Conservation (phyloP, 306 rosid genomes). For the Quercus parvula region DNA sequence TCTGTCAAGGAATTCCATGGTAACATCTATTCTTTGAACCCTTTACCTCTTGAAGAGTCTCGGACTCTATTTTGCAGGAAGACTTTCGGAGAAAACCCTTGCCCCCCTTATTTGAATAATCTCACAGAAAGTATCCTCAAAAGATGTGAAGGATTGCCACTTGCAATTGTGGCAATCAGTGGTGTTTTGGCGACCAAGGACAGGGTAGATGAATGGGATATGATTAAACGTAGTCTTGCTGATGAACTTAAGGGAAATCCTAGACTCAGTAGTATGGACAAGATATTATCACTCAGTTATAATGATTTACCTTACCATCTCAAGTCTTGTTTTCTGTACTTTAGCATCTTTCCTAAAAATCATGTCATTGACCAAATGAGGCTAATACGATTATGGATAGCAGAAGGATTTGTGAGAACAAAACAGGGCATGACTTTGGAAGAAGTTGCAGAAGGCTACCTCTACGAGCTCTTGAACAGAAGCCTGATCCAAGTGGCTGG, state of each 20-base stretch:
- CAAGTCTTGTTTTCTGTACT: not conserved
- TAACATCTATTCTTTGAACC: constrained; percentile 33
- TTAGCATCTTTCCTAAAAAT: constrained; percentile 1
- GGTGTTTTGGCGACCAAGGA: constrained; percentile 40
- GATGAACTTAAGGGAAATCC: not conserved
- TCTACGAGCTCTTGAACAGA: constrained; percentile 5
- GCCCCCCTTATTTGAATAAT: constrained; percentile 39
- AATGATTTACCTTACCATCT: not conserved
- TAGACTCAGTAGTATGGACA: not conserved
- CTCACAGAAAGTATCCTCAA: constrained; percentile 21
- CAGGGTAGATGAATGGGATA: constrained; percentile 44
- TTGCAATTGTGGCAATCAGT: constrained; percentile 53
- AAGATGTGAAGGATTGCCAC: constrained; percentile 49
- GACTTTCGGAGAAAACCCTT: constrained; percentile 39
- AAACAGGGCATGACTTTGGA: constrained; percentile 13
- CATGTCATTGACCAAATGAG: not conserved
- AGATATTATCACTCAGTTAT: not conserved
- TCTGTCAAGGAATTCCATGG: constrained; percentile 28
- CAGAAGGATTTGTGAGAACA: constrained; percentile 12
- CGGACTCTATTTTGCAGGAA: constrained; percentile 51
- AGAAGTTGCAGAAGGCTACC: constrained; percentile 19
- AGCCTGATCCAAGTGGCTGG: constrained; percentile 1
- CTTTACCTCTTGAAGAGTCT: constrained; percentile 40
- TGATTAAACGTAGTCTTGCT: not conserved
- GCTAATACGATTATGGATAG: constrained; percentile 17